Conservation (phyloP, 352 stramenopile genomes). For the Phytopythium kandeliae region DNA sequence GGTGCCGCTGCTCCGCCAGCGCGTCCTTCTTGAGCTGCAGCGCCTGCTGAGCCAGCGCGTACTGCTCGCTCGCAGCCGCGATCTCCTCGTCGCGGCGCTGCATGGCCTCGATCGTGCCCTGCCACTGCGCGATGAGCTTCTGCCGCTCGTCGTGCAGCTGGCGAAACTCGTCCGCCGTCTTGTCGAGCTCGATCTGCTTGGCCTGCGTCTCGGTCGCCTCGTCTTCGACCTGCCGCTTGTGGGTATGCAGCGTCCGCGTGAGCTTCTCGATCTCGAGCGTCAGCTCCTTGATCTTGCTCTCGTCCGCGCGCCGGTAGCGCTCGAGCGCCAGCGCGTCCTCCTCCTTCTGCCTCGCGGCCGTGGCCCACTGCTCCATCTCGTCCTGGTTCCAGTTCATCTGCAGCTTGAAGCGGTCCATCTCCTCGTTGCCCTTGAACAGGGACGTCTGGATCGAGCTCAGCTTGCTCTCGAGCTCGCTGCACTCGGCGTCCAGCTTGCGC, state of each 20-base stretch:
- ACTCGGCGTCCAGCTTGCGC: constrained; percentile 65
- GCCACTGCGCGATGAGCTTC: constrained; percentile 93
- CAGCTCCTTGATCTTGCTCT: constrained; percentile 94
- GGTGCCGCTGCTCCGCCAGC: constrained; percentile 67
- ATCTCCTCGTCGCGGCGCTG: constrained; percentile 92
- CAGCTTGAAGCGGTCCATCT: constrained; percentile 95
- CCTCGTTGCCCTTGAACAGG: constrained; percentile 91
- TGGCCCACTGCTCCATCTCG: constrained; percentile 96
- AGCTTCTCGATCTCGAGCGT: constrained; percentile 92
- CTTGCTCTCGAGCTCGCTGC: constrained; percentile 74
- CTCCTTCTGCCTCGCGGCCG: constrained; percentile 94
- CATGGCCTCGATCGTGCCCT: constrained; percentile 93
- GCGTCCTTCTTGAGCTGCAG: constrained; percentile 61
- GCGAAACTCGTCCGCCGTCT: constrained; percentile 92
- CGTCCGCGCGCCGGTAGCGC: constrained; percentile 91
- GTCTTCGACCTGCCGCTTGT: constrained; percentile 69
- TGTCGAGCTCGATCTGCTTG: constrained; percentile 95
- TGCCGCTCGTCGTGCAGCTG: constrained; percentile 91
- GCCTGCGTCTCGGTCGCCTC: constrained; percentile 91
- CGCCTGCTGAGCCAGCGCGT: constrained; percentile 54
- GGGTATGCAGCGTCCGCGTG: constrained; percentile 78
- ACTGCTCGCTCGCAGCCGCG: constrained; percentile 85
- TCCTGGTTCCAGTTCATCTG: constrained; percentile 99
- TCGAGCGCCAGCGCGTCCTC: constrained; percentile 92
- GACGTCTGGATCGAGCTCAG: constrained; percentile 88